These are phyloP conservation scores for Mortierella sp. DNA, from an alignment of 371 early-diverging fungal genomes.

Conservation along the genomic window DNA sequence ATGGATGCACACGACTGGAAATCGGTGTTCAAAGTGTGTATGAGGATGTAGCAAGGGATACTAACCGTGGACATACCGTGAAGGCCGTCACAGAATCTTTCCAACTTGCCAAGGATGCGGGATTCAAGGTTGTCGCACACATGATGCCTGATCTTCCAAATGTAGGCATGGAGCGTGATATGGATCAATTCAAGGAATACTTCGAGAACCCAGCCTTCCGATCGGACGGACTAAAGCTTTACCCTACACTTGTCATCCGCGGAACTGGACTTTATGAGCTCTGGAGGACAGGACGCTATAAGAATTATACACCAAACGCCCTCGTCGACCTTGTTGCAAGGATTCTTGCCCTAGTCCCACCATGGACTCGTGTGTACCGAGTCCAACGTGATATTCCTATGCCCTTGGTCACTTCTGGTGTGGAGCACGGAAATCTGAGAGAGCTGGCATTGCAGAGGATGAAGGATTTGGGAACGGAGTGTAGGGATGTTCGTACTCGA, in stretches of 20 bases:
- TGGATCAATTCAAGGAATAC: conserved; percentile 99
- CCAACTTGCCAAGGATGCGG: conserved; percentile 98
- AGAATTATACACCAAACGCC: conserved; percentile 99
- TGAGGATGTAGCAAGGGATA: conserved; percentile 99
- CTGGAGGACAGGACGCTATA: conserved; percentile 99
- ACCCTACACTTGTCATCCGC: conserved; percentile 99
- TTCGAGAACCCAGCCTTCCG: conserved; percentile 99
- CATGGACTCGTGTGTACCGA: conserved; percentile 99
- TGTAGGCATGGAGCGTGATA: conserved; percentile 99
- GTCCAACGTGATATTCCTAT: conserved; percentile 99
- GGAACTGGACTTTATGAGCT: conserved; percentile 99
- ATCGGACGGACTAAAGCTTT: conserved; percentile 99
- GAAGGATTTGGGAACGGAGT: conserved; percentile 97
- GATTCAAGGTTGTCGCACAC: conserved; percentile 99
- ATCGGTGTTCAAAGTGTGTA: conserved; percentile 99
- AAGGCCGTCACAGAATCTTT: conserved; percentile 98
- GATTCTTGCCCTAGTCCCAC: conserved; percentile 98
- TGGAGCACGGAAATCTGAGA: conserved; percentile 99
- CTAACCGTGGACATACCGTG: conserved; percentile 99
- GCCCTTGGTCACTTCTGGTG: conserved; percentile 99
- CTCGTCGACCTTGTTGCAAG: conserved; percentile 98
- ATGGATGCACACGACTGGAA: conserved; percentile 99
- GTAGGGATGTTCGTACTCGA: conserved; percentile 99
- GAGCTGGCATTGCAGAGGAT: conserved; percentile 98
- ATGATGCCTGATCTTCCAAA: conserved; percentile 99